phyloP scores from a whole-genome alignment of 2,329 filamentous ascomycete genomes.

The Rhynchosporium secalis region DNA sequence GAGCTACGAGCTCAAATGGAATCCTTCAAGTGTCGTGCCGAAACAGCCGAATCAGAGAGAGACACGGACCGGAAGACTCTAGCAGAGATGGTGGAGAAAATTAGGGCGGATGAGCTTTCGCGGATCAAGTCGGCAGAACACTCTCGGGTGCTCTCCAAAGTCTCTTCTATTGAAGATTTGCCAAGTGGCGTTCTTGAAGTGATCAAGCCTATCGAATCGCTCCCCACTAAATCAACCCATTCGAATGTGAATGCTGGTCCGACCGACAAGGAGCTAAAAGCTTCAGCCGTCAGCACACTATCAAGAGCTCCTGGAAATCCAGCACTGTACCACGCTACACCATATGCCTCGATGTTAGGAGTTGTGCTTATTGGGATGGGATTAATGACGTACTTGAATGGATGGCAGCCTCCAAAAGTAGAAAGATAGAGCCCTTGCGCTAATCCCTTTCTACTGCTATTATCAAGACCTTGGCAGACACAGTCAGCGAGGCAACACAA shows the following conservation, averaged over 20 bases:
- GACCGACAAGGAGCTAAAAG: slow-evolving; percentile 23
- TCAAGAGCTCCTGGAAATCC: slow-evolving; percentile 45
- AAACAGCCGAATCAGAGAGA: slow-evolving; percentile 77
- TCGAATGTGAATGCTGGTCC: slow-evolving; percentile 27
- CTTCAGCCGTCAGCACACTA: slow-evolving; percentile 37
- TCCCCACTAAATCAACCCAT: slow-evolving; percentile 25
- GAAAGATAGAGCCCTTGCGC: slow-evolving; percentile 31
- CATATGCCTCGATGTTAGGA: slow-evolving; percentile 79
- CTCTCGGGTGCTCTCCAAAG: slow-evolving; percentile 21
- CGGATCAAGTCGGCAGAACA: slow-evolving; percentile 30
- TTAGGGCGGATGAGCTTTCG: slow-evolving; percentile 65
- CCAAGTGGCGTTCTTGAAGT: slow-evolving; percentile 23
- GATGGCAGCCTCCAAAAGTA: slow-evolving; percentile 59
- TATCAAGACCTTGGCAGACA: background rate
- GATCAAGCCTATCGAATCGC: slow-evolving; percentile 16
- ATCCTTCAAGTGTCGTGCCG: slow-evolving; percentile 72
- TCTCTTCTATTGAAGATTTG: background rate
- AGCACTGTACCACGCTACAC: slow-evolving; percentile 58
- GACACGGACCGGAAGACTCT: slow-evolving; percentile 71
- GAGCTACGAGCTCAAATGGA: slow-evolving; percentile 47
- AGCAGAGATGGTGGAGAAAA: slow-evolving; percentile 83
- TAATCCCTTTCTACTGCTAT: slow-evolving; percentile 13
- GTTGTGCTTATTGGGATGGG: slow-evolving; percentile 81
- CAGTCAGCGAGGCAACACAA: slow-evolving; percentile 20
- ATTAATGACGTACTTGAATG: slow-evolving; percentile 83